Evolutionary conservation across 225 moss, liverwort and hornwort species (phyloP).

Genomic region (Physcomitrellopsis africana): DNA sequence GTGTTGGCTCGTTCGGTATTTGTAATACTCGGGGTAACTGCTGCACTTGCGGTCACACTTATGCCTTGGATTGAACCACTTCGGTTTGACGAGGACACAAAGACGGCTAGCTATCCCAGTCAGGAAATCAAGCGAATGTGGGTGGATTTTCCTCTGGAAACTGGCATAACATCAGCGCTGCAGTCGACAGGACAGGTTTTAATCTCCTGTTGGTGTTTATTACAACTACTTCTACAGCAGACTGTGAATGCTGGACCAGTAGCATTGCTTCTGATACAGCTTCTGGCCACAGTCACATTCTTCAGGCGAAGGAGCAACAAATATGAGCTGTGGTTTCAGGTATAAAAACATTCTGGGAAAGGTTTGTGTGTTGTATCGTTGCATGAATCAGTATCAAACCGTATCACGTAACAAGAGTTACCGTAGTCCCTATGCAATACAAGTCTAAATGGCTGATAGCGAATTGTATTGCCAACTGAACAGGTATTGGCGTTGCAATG

Average conservation of each 20-base stretch:
- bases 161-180: constrained; percentile 46
- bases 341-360: constrained; percentile 19
- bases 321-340: constrained; percentile 57
- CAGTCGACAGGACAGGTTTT: constrained; percentile 60
- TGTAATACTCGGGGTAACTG: constrained; percentile 57
- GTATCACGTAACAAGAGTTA: constrained; percentile 9
- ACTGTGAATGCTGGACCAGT: constrained; percentile 75
- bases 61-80: constrained; percentile 76
- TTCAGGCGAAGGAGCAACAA: constrained; percentile 38
- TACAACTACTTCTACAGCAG: constrained; percentile 82
- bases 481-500: constrained; percentile 73
- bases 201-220: constrained; percentile 83
- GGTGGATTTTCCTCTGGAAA: constrained; percentile 44
- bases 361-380: background rate
- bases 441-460: background rate
- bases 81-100: constrained; percentile 4
- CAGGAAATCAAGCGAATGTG: constrained; percentile 25
- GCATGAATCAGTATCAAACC: background rate
- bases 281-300: constrained; percentile 49
- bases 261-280: constrained; percentile 63
- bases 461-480: constrained; percentile 15
- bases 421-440: background rate
- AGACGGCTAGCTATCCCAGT: background rate
- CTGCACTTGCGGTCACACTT: constrained; percentile 41
- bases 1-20: constrained; percentile 62